These are phyloP conservation scores for Yarrowia bubula DNA, from an alignment of 805 yeast species.

Conservation along the genomic window DNA sequence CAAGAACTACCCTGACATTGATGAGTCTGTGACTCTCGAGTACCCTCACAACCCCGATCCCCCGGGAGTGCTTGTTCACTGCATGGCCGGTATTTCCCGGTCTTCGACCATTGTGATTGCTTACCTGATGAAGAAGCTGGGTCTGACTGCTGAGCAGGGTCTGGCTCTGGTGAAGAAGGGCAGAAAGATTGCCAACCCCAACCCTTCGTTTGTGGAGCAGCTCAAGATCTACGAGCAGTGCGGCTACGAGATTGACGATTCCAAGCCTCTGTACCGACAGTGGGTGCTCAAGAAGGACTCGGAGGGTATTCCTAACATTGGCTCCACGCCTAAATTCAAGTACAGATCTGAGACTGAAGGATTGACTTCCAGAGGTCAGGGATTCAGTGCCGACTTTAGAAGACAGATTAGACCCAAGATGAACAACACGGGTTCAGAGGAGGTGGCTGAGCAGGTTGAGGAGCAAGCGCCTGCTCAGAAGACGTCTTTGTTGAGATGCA, in stretches of 20 bases:
- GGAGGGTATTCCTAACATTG: constrained; percentile 32
- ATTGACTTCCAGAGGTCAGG: constrained; percentile 6
- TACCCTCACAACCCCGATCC: constrained; percentile 32
- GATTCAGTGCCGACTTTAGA: constrained; percentile 20
- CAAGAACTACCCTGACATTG: constrained; percentile 16
- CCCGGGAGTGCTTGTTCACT: constrained; percentile 42
- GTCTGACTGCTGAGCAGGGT: constrained; percentile 59
- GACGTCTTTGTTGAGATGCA: constrained; percentile 12
- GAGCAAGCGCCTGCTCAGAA: neutral
- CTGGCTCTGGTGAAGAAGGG: constrained; percentile 63
- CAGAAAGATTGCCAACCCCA: constrained; percentile 63
- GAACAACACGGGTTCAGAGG: neutral
- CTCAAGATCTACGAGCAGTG: constrained; percentile 57
- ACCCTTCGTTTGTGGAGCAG: constrained; percentile 71
- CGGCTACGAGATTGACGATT: constrained; percentile 38
- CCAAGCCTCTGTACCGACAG: constrained; percentile 42
- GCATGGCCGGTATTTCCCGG: constrained; percentile 89
- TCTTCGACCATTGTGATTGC: constrained; percentile 85
- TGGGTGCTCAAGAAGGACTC: constrained; percentile 40
- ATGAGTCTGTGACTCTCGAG: constrained; percentile 17
- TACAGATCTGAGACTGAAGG: constrained; percentile 41
- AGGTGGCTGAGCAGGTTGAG: neutral
- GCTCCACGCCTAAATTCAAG: constrained; percentile 33
- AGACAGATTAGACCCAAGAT: constrained; percentile 16
- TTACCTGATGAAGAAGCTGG: constrained; percentile 77